Base-by-base conservation (phyloP, 768 basidiomycete species). In the Russula earlei region DNA sequence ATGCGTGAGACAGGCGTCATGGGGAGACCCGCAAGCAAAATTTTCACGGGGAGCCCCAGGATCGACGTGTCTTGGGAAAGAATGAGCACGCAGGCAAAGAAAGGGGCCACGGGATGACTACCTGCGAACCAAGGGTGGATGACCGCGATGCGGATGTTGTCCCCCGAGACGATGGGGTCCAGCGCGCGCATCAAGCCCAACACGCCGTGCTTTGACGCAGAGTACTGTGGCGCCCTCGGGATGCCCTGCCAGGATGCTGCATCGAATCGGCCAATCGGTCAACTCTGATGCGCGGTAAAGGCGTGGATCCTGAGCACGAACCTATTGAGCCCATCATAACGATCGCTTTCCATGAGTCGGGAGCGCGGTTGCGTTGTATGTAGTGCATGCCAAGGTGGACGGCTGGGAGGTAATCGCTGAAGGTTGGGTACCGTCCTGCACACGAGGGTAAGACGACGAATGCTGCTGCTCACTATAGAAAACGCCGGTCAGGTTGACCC, bases 261-360 rank as follows among this genome's bases (percentile, higher is more conserved):
- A 14, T 15, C 7, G 24, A 41, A 12, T 46, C 1, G 37, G 25
- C 25, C 19, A 11, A 40, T 38, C 43, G 40, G 5, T 37, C n/a
- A 15, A 6, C n/a, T 7, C 15, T 34, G 27, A 17, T 9, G 12
- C 14, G 9, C 8, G 10, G 27, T 36, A 25, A 31, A 41, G 19
- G 17, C 8, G 12, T 20, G 17, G 27, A 50, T 19, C 20, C 15
- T 15, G 31, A 15, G 15, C n/a, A 58, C 68, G 19, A 37, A 67
- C 69, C 67, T 60, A 72, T 63, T 8, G 69, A 71, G 24, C 71
- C 70, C 1, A 71, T 62, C 8, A 71, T 50, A 0, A 71, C 63
- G 44, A 72, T 59, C 5, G 68, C 61, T 48, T 69, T 71, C 42
- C 64, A 58, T 4, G 55, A 45, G 24, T 34, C 60, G 22, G 29